A percentile compares a stretch with the other conserved stretches of the same genome.
These are phyloP conservation scores for Ammopiptanthus mongolicus DNA, from an alignment of 306 rosid genomes.

Conservation along the genomic window DNA sequence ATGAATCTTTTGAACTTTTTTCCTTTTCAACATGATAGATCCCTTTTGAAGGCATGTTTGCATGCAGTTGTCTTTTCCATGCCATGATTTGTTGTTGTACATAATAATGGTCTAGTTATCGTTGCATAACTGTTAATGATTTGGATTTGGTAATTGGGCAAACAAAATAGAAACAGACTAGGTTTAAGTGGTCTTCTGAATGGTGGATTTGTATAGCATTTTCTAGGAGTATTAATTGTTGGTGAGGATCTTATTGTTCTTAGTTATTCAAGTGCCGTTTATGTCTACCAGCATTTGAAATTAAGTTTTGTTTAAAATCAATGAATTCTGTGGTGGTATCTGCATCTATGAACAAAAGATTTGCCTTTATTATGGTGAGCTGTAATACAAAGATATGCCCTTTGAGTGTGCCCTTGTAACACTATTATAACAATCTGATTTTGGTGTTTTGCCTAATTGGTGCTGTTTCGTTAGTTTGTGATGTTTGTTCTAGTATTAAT, in stretches of 20 bases:
- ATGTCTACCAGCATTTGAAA: not conserved
- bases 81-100: not conserved
- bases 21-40: not conserved
- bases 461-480: slow-evolving; percentile 1
- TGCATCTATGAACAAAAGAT: not conserved
- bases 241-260: slow-evolving; percentile 15
- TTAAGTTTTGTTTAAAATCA: not conserved
- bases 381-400: not conserved
- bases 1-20: not conserved
- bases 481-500: slow-evolving; percentile 20
- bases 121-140: slow-evolving; percentile 6
- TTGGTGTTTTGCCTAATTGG: slow-evolving; percentile 11
- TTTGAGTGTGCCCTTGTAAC: not conserved
- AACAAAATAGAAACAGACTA: not conserved
- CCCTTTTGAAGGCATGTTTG: not conserved
- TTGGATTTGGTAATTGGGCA: not conserved
- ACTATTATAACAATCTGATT: slow-evolving; percentile 8
- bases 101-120: not conserved
- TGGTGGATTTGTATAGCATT: not conserved
- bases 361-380: slow-evolving; percentile 12
- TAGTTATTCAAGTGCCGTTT: not conserved
- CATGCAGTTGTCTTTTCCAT: not conserved
- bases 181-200: not conserved
- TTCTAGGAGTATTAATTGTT: not conserved
- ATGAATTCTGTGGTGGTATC: not conserved